A percentile compares a stretch with the other conserved stretches of the same genome.
phyloP scores from a whole-genome alignment of 2,329 filamentous ascomycete species.

The Emmonsiellopsis sp. region DNA sequence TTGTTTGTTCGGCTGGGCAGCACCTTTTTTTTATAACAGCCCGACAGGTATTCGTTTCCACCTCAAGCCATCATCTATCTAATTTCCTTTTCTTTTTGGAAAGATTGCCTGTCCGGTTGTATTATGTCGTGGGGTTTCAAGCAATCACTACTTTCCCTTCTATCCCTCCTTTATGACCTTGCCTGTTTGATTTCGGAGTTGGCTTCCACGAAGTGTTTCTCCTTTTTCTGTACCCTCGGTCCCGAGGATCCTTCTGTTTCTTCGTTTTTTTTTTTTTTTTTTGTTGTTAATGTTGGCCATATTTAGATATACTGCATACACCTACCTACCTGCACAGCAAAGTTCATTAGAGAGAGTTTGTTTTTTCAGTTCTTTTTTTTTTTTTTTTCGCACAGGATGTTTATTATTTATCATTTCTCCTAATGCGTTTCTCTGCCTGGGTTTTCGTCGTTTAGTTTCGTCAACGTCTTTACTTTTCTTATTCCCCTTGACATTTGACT shows the following conservation, averaged over 20 bases:
- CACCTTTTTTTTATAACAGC: not conserved
- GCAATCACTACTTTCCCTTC: not conserved
- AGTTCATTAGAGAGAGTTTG: not conserved
- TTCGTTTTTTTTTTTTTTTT: not conserved
- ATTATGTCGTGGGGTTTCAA: not conserved
- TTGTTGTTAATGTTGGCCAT: conserved; percentile 15
- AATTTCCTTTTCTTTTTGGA: not conserved
- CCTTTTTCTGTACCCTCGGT: not conserved
- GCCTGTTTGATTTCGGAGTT: not conserved
- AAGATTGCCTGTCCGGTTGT: not conserved
- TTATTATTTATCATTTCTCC: conserved; percentile 11
- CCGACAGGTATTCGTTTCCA: not conserved
- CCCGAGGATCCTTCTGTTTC: not conserved
- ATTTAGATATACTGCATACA: conserved; percentile 18
- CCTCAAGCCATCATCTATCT: not conserved
- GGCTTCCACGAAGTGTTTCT: not conserved
- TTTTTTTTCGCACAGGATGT: conserved; percentile 8
- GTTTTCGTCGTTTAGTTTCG: conserved; percentile 1
- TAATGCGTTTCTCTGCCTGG: conserved; percentile 8
- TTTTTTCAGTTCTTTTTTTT: not conserved
- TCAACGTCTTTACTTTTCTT: not conserved
- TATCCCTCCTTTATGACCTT: not conserved
- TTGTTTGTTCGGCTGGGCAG: too few species aligned
- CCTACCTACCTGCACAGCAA: conserved; percentile 6
- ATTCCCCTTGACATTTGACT: not conserved